Evolutionary conservation across 345 rosid species (phyloP).

Genomic region (Limnanthes douglasii): DNA sequence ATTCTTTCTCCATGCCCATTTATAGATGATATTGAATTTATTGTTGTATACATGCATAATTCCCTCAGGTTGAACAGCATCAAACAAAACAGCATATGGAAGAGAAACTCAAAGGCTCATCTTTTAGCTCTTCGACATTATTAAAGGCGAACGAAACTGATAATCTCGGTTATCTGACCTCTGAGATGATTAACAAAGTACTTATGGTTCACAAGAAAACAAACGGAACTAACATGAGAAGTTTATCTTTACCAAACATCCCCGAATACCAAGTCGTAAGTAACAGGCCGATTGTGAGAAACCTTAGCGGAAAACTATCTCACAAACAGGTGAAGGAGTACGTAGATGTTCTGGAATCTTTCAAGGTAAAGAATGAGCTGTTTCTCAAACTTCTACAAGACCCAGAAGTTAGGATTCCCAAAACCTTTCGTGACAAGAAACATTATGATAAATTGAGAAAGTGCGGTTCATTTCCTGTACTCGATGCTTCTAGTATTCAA

Average conservation of each 20-base stretch:
- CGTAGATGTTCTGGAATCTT: conserved; percentile 43
- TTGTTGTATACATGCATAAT: no score
- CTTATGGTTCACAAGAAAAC: no score
- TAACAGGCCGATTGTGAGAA: no score
- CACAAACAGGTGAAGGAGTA: conserved; percentile 29
- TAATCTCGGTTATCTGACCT: no score
- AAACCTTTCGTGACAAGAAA: conserved; percentile 19
- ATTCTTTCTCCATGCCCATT: no score
- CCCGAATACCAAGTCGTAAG: no score
- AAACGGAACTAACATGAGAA: no score
- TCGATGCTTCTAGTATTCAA: conserved; percentile 15
- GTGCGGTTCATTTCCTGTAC: conserved; percentile 75
- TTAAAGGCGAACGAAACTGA: not conserved
- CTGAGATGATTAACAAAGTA: no score
- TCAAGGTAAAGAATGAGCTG: conserved; percentile 38
- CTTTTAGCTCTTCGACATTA: no score
- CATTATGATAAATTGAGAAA: conserved; percentile 28
- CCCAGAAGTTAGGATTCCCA: conserved; percentile 16
- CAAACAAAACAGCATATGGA: not conserved
- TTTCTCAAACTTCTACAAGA: conserved; percentile 31
- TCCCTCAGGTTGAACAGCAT: not conserved
- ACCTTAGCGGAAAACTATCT: conserved; percentile 12
- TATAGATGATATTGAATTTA: no score
- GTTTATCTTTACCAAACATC: conserved; percentile 6
- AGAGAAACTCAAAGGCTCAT: no score